A percentile compares a stretch with the other conserved stretches of the same genome.
These are phyloP conservation scores for Piper longum DNA, from an alignment of 164 flowering plant genomes.

Conservation along the genomic window DNA sequence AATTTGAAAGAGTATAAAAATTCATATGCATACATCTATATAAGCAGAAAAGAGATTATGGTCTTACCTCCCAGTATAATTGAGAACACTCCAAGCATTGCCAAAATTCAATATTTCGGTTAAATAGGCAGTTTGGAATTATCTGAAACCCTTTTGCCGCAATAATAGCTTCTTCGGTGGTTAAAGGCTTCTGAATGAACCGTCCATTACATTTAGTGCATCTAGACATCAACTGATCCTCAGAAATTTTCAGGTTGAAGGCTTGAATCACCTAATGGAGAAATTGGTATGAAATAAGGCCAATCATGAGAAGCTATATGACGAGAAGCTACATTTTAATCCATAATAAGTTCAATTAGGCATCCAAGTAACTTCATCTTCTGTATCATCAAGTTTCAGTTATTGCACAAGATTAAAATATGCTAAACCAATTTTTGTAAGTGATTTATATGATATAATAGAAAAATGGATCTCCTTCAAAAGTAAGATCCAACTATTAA, in stretches of 20 bases:
- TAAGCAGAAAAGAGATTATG: not conserved
- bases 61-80: slow-evolving; percentile 90
- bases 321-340: too few species aligned
- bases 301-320: too few species aligned
- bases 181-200: slow-evolving; percentile 73
- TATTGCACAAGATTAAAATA: too few species aligned
- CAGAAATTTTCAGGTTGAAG: slow-evolving; percentile 55
- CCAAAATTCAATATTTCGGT: slow-evolving; percentile 84
- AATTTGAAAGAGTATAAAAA: not conserved
- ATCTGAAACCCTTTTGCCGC: slow-evolving; percentile 90
- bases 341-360: not conserved
- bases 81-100: slow-evolving; percentile 84
- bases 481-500: too few species aligned
- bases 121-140: slow-evolving; percentile 73
- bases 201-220: slow-evolving; percentile 94
- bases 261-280: slow-evolving; percentile 56
- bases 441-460: too few species aligned
- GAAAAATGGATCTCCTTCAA: too few species aligned
- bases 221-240: slow-evolving; percentile 86
- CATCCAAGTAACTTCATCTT: not conserved
- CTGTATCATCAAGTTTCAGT: too few species aligned
- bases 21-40: too few species aligned
- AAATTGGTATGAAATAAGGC: not conserved
- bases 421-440: too few species aligned
- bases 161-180: slow-evolving; percentile 78